Base-by-base conservation (phyloP, 192 early-diverging fungal genomes). In the Pilobolus umbonatus region DNA sequence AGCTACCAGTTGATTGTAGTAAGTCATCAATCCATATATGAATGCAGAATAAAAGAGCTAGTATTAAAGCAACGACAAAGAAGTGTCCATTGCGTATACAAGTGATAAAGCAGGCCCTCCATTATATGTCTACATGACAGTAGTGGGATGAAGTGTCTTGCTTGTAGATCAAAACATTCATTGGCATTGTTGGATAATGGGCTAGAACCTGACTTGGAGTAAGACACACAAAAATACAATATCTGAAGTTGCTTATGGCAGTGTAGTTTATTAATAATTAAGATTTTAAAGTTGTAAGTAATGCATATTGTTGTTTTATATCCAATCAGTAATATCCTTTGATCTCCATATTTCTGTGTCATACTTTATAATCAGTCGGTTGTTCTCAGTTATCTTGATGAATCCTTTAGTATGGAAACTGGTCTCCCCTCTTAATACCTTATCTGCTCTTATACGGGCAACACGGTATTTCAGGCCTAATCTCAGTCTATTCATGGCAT, bases 321-420 rank as follows among this genome's bases (percentile, higher is more conserved):
- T n/a, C n/a, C n/a, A n/a, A n/a, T 60, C 58, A 28, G 58, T 49
- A 34, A 60, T 60, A 60, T 60, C 58, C 44, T 34, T 28, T 36
- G 58, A 46, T 12, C 19, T 25, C 44, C 32, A 36, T 4, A 34
- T 34, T n/a, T 32, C 44, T 39, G 22, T 60, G 22, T 46, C 58
- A 38, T 44, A 60, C 19, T 60, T 29, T 11, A 60, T 17, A 38
- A 60, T 36, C 26, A 60, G 45, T 26, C 58, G 44, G 7, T 29
- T 15, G 3, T 60, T 35, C 1, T 31, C 45, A 14, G 25, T 60
- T 17, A 60, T 38, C 1, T 14, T 17, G 19, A 38, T 26, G 7
- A 60, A 24, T 15, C 58, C 58, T 11, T 60, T 60, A 11, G 44
- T 35, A 15, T 65, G 48, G 26, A 58, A 65, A 36, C 48, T 48